Evolutionary conservation across 1,139 yeast species (phyloP).

Genomic region (Wickerhamiella infanticola): DNA sequence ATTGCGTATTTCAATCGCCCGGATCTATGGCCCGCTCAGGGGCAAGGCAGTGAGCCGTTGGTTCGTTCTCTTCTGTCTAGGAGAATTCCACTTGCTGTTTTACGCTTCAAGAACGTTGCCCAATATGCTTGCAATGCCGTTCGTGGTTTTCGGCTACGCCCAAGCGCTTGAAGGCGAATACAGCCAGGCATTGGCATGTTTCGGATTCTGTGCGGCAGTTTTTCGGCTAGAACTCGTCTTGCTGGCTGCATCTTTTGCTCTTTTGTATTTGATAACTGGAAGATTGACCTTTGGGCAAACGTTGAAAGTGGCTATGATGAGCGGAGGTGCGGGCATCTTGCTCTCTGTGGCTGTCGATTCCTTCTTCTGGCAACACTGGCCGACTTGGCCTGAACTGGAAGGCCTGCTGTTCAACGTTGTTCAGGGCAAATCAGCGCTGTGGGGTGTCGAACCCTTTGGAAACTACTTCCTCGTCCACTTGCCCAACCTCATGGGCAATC

Average conservation of each 20-base stretch:
- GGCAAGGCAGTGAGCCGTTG: constrained; percentile 23
- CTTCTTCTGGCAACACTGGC: constrained; percentile 48
- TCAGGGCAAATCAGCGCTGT: constrained; percentile 51
- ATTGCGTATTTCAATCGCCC: constrained; percentile 3
- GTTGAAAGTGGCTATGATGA: constrained; percentile 33
- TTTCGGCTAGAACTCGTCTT: constrained; percentile 63
- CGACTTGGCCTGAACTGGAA: constrained; percentile 51
- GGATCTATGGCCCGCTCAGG: constrained; percentile 5
- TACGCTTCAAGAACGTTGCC: constrained; percentile 76
- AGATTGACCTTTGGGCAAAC: constrained; percentile 30
- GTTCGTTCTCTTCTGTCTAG: constrained; percentile 40
- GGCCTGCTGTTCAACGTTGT: constrained; percentile 63
- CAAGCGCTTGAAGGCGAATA: constrained; percentile 37
- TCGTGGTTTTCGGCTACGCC: constrained; percentile 43
- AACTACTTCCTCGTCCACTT: constrained; percentile 52
- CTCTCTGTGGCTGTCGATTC: constrained; percentile 48
- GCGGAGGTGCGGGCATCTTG: constrained; percentile 38
- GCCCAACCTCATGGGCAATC: constrained; percentile 42
- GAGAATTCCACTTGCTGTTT: constrained; percentile 68
- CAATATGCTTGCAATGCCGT: constrained; percentile 69
- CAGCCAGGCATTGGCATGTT: constrained; percentile 36
- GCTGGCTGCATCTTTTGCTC: constrained; percentile 34
- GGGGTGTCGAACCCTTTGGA: constrained; percentile 73
- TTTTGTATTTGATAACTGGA: constrained; percentile 24
- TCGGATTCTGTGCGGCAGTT: constrained; percentile 50